phyloP scores from a whole-genome alignment of 2,329 filamentous ascomycete genomes.

The Sordariomycetes sp. region DNA sequence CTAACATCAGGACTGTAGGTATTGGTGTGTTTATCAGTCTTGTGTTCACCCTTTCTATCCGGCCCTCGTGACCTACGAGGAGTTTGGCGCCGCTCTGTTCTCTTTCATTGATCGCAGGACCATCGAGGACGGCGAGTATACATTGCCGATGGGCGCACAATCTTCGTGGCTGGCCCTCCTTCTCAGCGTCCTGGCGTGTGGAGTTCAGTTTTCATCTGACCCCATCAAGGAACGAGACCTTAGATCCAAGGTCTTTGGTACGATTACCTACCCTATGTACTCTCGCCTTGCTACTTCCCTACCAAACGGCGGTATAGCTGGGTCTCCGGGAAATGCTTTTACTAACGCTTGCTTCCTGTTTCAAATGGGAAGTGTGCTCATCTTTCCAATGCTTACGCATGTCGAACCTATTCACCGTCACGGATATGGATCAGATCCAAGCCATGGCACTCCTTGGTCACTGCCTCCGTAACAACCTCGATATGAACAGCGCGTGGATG shows the following conservation, averaged over 20 bases:
- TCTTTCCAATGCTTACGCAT: conserved; percentile 2
- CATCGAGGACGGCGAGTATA: not conserved
- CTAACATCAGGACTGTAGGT: not conserved
- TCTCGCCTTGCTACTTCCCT: no score
- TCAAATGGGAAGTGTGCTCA: not conserved
- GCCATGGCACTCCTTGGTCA: conserved; percentile 1
- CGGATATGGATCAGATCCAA: conserved; percentile 1
- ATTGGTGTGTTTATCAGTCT: conserved; percentile 1
- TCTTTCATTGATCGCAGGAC: not conserved
- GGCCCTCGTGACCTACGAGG: not conserved
- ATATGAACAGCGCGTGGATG: conserved; percentile 3
- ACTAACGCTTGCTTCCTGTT: not conserved
- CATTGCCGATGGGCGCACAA: not conserved
- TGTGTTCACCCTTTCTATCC: conserved; percentile 2
- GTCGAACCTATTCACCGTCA: conserved; percentile 1
- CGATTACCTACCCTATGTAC: no score
- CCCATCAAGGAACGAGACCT: conserved; percentile 3
- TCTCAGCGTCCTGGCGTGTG: conserved; percentile 1
- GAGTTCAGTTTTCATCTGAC: conserved; percentile 1
- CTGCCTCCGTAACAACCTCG: conserved; percentile 2
- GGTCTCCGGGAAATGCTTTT: not conserved
- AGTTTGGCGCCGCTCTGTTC: not conserved
- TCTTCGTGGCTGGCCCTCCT: conserved; percentile 1
- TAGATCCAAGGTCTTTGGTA: conserved; percentile 2
- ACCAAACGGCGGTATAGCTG: no score